A percentile compares a stretch with the other conserved stretches of the same genome.
phyloP scores from a whole-genome alignment of 768 basidiomycete genomes.

The Macrolepiota fuliginosa region DNA sequence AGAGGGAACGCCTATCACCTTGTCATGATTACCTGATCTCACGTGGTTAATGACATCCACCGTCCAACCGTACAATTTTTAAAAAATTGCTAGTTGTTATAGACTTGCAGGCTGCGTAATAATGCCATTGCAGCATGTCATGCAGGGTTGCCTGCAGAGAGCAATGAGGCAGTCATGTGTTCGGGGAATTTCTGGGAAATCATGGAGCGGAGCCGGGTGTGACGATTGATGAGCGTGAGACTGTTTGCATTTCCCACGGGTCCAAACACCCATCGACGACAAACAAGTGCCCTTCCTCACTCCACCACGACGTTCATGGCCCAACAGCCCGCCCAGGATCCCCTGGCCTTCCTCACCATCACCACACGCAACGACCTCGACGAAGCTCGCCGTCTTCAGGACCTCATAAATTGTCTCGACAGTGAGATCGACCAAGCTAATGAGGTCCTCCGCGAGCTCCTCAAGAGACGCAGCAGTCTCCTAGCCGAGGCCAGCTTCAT shows the following conservation, averaged over 20 bases:
- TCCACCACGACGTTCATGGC: slow-evolving; percentile 10
- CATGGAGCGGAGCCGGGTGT: slow-evolving; percentile 10
- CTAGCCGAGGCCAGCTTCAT: slow-evolving; percentile 11
- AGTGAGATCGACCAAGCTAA: slow-evolving; percentile 14
- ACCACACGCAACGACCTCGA: slow-evolving; percentile 3
- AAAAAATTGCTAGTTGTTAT: background rate
- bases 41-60: background rate
- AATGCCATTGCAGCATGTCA: too few species aligned
- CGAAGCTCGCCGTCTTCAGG: slow-evolving; percentile 8
- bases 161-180: background rate
- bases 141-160: background rate
- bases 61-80: background rate
- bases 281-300: background rate
- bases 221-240: slow-evolving; percentile 12
- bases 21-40: background rate
- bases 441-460: slow-evolving; percentile 11
- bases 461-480: slow-evolving; percentile 11
- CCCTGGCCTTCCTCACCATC: background rate
- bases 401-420: slow-evolving; percentile 13
- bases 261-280: slow-evolving; percentile 3
- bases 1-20: slow-evolving; percentile 2
- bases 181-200: slow-evolving; percentile 1
- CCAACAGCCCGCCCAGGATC: slow-evolving; percentile 6
- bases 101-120: background rate
- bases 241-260: slow-evolving; percentile 7